phyloP scores from a whole-genome alignment of 2,329 filamentous ascomycete species.

The Aspergillus pseudoviridinutans region DNA sequence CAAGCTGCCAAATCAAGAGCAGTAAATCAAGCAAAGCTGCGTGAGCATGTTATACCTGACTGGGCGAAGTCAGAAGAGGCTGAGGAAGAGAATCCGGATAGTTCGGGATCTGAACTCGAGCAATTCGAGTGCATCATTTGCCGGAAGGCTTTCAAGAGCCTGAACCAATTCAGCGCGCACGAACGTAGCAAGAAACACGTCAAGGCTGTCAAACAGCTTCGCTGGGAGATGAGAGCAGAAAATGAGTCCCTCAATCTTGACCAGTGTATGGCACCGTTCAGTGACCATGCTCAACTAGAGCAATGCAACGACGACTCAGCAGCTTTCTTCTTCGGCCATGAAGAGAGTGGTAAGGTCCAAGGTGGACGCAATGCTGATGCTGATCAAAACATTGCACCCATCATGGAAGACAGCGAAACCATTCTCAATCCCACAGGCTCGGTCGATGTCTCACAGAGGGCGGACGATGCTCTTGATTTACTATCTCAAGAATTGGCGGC shows the following conservation, averaged over 20 bases:
- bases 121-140: constrained; percentile 62
- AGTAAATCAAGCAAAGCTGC: constrained; percentile 71
- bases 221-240: constrained; percentile 78
- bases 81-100: constrained; percentile 48
- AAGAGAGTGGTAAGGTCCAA: constrained; percentile 20
- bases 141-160: constrained; percentile 73
- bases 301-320: background rate
- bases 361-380: background rate
- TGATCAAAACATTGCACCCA: background rate
- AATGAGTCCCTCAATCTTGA: constrained; percentile 50
- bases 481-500: constrained; percentile 16
- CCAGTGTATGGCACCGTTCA: background rate
- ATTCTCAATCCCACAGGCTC: background rate
- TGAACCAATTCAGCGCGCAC: constrained; percentile 85
- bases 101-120: constrained; percentile 47
- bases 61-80: constrained; percentile 66
- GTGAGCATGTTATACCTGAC: constrained; percentile 61
- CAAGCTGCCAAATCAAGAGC: constrained; percentile 81
- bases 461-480: constrained; percentile 8
- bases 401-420: background rate
- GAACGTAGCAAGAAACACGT: constrained; percentile 96
- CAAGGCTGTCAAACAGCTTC: constrained; percentile 77
- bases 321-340: background rate
- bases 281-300: background rate
- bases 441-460: background rate